Evolutionary conservation across 129 eudicot species (phyloP).

Genomic region (Artemisia argyi): DNA sequence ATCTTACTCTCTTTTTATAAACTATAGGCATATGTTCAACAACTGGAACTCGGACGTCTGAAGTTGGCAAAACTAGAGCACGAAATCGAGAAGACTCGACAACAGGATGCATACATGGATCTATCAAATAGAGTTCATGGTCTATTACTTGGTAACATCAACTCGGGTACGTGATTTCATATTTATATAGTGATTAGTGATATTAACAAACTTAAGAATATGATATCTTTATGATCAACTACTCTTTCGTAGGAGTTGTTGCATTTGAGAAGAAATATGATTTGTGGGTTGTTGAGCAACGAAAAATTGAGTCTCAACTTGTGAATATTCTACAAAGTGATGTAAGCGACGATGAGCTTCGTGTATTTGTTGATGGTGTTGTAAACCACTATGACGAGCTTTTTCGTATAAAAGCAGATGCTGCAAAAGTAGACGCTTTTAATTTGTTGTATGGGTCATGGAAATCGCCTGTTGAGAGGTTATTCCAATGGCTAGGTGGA

Average conservation of each 20-base stretch:
- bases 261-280: conserved; percentile 68
- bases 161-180: conserved; percentile 34
- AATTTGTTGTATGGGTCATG: conserved; percentile 68
- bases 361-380: conserved; percentile 42
- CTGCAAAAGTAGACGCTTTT: conserved; percentile 77
- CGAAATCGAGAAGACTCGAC: conserved; percentile 68
- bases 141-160: conserved; percentile 36
- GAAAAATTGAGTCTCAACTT: conserved; percentile 53
- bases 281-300: conserved; percentile 68
- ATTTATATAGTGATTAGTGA: background rate
- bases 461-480: conserved; percentile 74
- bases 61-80: conserved; percentile 77
- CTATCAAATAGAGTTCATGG: conserved; percentile 35
- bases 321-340: conserved; percentile 52
- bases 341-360: conserved; percentile 53
- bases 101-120: conserved; percentile 57
- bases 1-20: background rate
- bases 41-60: conserved; percentile 71
- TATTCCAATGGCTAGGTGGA: conserved; percentile 92
- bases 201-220: background rate
- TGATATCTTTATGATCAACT: background rate
- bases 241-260: conserved; percentile 42
- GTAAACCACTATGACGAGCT: conserved; percentile 63
- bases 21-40: conserved; percentile 75
- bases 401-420: conserved; percentile 66